Base-by-base conservation (phyloP, 2,329 filamentous ascomycete genomes). In the Fusarium sp. region DNA sequence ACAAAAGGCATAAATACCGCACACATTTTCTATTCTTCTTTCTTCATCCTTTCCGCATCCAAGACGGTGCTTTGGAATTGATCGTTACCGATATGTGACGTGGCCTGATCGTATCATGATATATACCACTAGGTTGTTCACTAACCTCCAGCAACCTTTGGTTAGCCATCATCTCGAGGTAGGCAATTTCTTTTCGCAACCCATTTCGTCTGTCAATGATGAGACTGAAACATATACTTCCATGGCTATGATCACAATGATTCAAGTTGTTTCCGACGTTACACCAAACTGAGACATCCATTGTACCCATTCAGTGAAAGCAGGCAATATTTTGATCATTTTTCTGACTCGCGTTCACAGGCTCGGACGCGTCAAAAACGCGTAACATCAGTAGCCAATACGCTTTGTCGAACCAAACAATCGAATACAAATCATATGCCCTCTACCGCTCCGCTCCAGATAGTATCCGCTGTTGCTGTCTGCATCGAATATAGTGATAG, bases 221-320 rank as follows among this genome's bases (percentile, higher is more conserved):
- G 60, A 63, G 47, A 63, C 41, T 22, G 47, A 63, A 63, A 63
- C 57, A 47, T 55, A 47, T 62, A 61, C 60, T 62, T 61, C 60
- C 57, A 63, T 63, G 60, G 60, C 60, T 62, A 63, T 63, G 57
- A 63, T 10, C 47, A 29, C 2, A 29, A 47, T 61, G 60, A 63
- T 55, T 63, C 47, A 55, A 63, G 41, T 27, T 61, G 57, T 63
- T 63, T 63, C 60, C 47, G 32, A 61, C 46, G 46, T 22, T 32
- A 37, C 32, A 37, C 22, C 47, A 42, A 61, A 20, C 41, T 63
- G 60, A 63, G 46, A 37, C 27, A 29, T 18, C 32, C 32, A 18
- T 2, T 0, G n/a, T 14, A 18, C 5, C 0, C 11, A 4, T 5
- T 7, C 10, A 2, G 3, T 27, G 5, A 9, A 12, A 6, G 7